These are phyloP conservation scores for Globisporangium canariense DNA, from an alignment of 352 stramenopile genomes.

Conservation along the genomic window DNA sequence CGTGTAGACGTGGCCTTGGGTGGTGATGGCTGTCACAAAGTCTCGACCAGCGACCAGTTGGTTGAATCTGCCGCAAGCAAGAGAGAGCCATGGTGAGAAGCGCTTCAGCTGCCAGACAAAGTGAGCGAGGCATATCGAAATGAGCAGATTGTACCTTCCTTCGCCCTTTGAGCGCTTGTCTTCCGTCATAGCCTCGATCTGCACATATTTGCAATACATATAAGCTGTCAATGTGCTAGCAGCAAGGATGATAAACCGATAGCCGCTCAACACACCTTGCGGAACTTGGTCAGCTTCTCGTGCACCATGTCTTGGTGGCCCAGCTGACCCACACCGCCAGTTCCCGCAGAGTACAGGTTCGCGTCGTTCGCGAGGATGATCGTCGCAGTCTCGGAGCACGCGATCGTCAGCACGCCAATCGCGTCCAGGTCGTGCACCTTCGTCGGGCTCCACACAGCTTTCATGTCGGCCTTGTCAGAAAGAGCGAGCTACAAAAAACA, in stretches of 20 bases:
- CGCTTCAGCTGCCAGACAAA: background rate
- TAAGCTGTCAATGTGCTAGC: background rate
- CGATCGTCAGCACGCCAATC: conserved; percentile 61
- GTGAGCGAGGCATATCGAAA: background rate
- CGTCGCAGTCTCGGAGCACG: conserved; percentile 58
- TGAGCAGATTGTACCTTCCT: conserved; percentile 39
- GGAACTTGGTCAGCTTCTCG: conserved; percentile 75
- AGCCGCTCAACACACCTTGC: conserved; percentile 36
- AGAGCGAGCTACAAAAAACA: conserved; percentile 43
- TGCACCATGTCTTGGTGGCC: conserved; percentile 77
- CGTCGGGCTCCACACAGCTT: conserved; percentile 56
- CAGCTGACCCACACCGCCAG: conserved; percentile 51
- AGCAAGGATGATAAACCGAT: background rate
- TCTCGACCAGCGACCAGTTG: conserved; percentile 52
- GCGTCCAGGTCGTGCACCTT: conserved; percentile 56
- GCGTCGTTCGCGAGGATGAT: conserved; percentile 64
- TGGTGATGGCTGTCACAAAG: conserved; percentile 57
- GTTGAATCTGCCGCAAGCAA: conserved; percentile 36
- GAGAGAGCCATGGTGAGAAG: conserved; percentile 2
- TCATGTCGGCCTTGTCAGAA: conserved; percentile 31
- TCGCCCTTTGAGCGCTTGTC: conserved; percentile 77
- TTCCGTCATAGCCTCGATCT: conserved; percentile 67
- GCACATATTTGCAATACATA: conserved; percentile 7
- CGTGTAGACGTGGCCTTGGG: conserved; percentile 68
- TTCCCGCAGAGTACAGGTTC: conserved; percentile 76